Base-by-base conservation (phyloP, 768 basidiomycete genomes). In the Lentinula sp. region DNA sequence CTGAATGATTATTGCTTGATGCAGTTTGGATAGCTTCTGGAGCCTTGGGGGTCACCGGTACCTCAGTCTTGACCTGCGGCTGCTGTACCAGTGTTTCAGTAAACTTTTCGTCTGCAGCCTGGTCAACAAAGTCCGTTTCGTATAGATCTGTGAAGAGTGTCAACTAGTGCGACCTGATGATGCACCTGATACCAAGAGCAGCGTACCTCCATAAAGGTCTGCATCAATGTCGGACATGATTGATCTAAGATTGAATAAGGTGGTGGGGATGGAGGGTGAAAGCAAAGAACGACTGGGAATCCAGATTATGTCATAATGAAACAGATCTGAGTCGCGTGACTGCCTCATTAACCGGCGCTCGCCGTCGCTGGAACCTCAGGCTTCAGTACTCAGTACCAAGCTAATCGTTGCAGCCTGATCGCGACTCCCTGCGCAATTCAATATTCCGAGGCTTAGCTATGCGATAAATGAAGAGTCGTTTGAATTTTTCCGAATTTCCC, bases 201-300 rank as follows among this genome's bases (percentile, higher is more conserved):
- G 69, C 85, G 60, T 70, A 90, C 93, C 93, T 69, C 91, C 91
- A 69, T 95, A 95, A 58, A 94, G 81, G 73, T 94, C 93, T 75
- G 90, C 90, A 73, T 93, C 90, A 72, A 91, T 87, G 76, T 91
- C 90, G 64, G 88, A 85, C 89, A 90, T 89, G 66, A 20, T 48
- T 48, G 46, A 5, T 73, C 74, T 60, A 65, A 57, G 59, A 64
- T 68, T 61, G 45, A 20, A 28, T 28, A 28, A 28, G 28, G 28
- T 28, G 28, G 28, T 28, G 18, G 7, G 32, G 15, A 41, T 59
- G 45, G 46, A 36, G 57, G 42, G 39, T 43, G n/a, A 15, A 39
- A 42, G 33, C 28, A 57, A 57, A 43, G 57, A 57, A 41, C 16
- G 12, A 15, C 1, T 8, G 23, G 4, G 41, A 9, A 28, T 15